Percentiles rank a stretch among this genome's conserved stretches.
Evolutionary conservation across 2,329 filamentous ascomycete genomes (phyloP).

Genomic region (Pseudogymnoascus sp.): DNA sequence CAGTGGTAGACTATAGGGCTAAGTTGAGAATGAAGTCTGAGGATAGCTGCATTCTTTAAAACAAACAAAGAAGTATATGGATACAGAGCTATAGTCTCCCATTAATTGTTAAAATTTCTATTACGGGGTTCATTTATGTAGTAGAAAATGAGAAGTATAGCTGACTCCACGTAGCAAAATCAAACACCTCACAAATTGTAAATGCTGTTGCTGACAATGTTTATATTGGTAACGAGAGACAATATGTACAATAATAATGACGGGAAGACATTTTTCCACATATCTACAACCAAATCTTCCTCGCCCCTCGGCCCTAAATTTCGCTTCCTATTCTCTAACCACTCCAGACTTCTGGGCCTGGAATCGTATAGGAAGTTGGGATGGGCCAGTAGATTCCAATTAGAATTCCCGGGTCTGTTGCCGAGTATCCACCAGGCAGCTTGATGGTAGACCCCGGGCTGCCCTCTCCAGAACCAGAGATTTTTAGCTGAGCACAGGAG

Average conservation of each 20-base stretch:
- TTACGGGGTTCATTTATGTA: background rate
- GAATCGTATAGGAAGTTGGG: slow-evolving; percentile 31
- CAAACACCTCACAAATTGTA: background rate
- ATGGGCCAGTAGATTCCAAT: slow-evolving; percentile 32
- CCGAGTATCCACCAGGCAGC: slow-evolving; percentile 27
- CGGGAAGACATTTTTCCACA: background rate
- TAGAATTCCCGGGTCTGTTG: slow-evolving; percentile 31
- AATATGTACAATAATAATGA: background rate
- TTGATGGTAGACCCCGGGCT: slow-evolving; percentile 17
- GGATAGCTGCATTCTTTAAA: background rate
- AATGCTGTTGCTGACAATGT: background rate
- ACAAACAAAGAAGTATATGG: background rate
- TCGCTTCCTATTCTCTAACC: slow-evolving; percentile 13
- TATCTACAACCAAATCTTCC: background rate
- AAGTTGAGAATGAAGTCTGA: background rate
- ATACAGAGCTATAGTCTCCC: background rate
- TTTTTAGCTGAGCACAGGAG: slow-evolving; percentile 34
- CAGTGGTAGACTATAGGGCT: background rate
- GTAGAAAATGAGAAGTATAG: background rate
- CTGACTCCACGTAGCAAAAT: background rate
- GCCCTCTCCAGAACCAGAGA: slow-evolving; percentile 24
- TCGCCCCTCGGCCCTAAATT: background rate
- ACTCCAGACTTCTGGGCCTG: slow-evolving; percentile 30
- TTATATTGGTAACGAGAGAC: background rate
- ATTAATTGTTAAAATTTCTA: background rate